Base-by-base conservation (phyloP, 257 asterid species). In the Mitragyna speciosa region DNA sequence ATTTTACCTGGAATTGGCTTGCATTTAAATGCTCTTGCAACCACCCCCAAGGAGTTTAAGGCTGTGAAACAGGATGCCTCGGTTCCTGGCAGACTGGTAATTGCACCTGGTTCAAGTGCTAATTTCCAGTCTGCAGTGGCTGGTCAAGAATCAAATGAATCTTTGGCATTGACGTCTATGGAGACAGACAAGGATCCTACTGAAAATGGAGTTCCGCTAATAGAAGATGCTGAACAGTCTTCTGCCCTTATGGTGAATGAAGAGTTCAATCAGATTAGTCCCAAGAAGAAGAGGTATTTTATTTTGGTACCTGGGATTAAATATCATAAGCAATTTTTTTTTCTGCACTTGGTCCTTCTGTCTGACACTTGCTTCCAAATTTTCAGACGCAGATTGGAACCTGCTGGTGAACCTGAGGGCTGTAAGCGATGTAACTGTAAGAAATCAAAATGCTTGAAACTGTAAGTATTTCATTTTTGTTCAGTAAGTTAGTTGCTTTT, bases 391-490 rank as follows among this genome's bases (percentile, higher is more conserved):
- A 89, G 82, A 84, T 70, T 81, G 70, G 98, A 95, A 49, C 84
- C 81, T 6, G 47, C 81, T 26, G 92, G 84, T 59, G 99, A 95
- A 59, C 89, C 88, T 12, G 97, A 84, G 67, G 49, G 92, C 5
- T 95, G 99, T 76, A 95, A 95, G 87, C 89, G 99, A 72, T 95
- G 99, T 75, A 95, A 93, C 87, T 95, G 99, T 89, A 95, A 94
- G 92, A 94, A 93, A 83, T 92, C 98, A 51, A 95, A 93, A 87
- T 95, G 99, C 92, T 90, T 95, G 82, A 95, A 95, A 79, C 97
- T 95, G 99, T 95, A 88, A 93, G 97, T 80, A 61, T 47, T 69
- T 77, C 51, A 47, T 51, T 67, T 33, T 14, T 17, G 2, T 26
- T 69, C 56, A 43, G 59, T 31, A 20, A 31, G 10, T 65, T 56